phyloP scores from a whole-genome alignment of 2,329 filamentous ascomycete genomes.

The Proliferodiscus dingleyae region DNA sequence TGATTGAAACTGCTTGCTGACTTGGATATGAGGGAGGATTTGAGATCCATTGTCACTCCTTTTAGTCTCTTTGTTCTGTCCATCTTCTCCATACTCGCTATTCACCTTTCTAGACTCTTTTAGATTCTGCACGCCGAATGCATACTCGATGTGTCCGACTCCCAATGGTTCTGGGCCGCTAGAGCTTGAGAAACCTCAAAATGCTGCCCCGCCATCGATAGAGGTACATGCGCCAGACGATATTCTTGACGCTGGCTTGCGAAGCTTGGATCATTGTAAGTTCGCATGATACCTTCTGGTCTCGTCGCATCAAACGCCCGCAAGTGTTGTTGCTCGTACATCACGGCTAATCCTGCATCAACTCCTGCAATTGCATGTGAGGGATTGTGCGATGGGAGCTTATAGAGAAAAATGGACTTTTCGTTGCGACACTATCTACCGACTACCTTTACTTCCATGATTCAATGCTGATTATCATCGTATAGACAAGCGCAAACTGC shows the following conservation, averaged over 20 bases:
- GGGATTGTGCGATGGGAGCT: not conserved
- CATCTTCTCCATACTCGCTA: not conserved
- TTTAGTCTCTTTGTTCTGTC: slow-evolving; percentile 10
- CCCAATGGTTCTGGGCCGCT: slow-evolving; percentile 27
- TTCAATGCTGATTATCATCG: slow-evolving; percentile 1
- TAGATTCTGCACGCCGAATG: slow-evolving; percentile 27
- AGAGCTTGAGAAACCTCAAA: slow-evolving; percentile 28
- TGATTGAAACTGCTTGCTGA: too few species aligned
- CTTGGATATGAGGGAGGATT: too few species aligned
- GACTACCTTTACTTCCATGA: not conserved
- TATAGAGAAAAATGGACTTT: not conserved
- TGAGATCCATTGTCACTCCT: slow-evolving; percentile 20
- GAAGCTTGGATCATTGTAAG: slow-evolving; percentile 72
- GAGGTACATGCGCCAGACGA: slow-evolving; percentile 25
- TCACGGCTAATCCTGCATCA: not conserved
- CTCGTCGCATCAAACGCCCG: not conserved
- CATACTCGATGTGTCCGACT: slow-evolving; percentile 31
- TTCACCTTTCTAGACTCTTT: slow-evolving; percentile 6
- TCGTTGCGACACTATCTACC: not conserved
- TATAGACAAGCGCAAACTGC: slow-evolving; percentile 75
- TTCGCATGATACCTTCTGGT: not conserved
- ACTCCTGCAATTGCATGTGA: not conserved
- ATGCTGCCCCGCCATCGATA: slow-evolving; percentile 29
- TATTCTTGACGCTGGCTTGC: slow-evolving; percentile 67
- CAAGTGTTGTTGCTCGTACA: not conserved